Conservation (phyloP, 1,284 basidiomycete genomes). For the Ustilago esculenta region DNA sequence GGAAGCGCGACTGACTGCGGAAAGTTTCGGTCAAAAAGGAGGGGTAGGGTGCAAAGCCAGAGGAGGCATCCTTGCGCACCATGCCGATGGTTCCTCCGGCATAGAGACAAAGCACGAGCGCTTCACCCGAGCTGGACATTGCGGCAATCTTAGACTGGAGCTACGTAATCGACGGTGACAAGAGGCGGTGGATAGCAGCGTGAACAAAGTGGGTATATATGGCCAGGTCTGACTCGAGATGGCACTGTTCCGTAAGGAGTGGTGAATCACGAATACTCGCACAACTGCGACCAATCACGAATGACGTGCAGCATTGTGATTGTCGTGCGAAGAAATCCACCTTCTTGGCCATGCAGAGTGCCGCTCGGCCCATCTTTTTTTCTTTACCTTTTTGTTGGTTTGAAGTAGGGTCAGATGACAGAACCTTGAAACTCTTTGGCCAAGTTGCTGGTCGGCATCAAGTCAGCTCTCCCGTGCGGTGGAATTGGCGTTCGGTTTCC, state of each 20-base stretch:
- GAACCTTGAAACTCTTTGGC: constrained; percentile 4
- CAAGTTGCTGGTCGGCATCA: constrained; percentile 4
- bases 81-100: constrained; percentile 79
- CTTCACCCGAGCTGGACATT: constrained; percentile 46
- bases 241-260: too few species aligned
- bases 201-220: constrained; percentile 2
- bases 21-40: constrained; percentile 81
- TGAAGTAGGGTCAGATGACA: constrained; percentile 23
- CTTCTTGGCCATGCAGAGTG: not conserved
- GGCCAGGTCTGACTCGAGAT: not conserved
- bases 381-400: not conserved
- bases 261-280: too few species aligned
- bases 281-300: too few species aligned
- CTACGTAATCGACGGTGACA: too few species aligned
- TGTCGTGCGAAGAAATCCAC: constrained; percentile 1
- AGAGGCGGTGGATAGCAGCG: not conserved
- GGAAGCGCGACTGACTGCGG: constrained; percentile 81
- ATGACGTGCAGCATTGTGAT: not conserved
- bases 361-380: constrained; percentile 10
- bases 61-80: constrained; percentile 67
- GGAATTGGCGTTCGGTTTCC: too few species aligned
- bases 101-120: constrained; percentile 82
- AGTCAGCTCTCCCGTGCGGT: too few species aligned
- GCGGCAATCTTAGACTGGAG: too few species aligned
- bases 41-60: constrained; percentile 85